phyloP scores from a whole-genome alignment of 768 basidiomycete genomes.

The Amanita exitialis region DNA sequence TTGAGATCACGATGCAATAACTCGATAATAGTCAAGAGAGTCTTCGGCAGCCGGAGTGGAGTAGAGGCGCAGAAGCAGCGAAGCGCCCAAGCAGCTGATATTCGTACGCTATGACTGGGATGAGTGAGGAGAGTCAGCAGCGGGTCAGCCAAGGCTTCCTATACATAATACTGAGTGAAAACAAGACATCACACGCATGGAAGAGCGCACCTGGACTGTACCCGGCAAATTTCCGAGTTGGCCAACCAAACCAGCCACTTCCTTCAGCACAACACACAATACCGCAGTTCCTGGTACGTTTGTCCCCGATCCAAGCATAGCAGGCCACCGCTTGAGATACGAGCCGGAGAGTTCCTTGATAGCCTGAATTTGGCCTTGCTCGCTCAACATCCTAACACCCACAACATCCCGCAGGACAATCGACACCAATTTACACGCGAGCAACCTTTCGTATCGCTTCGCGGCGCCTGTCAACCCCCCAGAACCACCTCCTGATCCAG shows the following conservation, averaged over 20 bases:
- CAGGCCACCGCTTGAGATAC: conserved; percentile 88
- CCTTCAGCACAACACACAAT: conserved; percentile 66
- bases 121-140: conserved; percentile 79
- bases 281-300: conserved; percentile 47
- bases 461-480: conserved; percentile 28
- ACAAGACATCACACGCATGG: conserved; percentile 7
- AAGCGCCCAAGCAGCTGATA: conserved; percentile 80
- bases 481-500: neutral
- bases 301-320: conserved; percentile 74
- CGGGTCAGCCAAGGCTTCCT: conserved; percentile 83
- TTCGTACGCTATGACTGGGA: conserved; percentile 79
- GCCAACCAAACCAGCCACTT: conserved; percentile 77
- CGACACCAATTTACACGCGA: conserved; percentile 63
- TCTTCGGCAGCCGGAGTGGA: conserved; percentile 74
- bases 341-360: conserved; percentile 76
- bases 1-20: conserved; percentile 78
- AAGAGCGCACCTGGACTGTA: conserved; percentile 56
- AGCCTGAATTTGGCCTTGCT: conserved; percentile 88
- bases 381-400: conserved; percentile 80
- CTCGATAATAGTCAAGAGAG: conserved; percentile 68
- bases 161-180: neutral
- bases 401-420: conserved; percentile 80
- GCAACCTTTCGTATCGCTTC: conserved; percentile 65
- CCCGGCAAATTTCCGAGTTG: conserved; percentile 90
- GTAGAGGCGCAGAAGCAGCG: conserved; percentile 88